Evolutionary conservation across 2,329 filamentous ascomycete genomes (phyloP), one percentile per base, ranked within the genome.

Genomic region (Phialophora chinensis): DNA sequence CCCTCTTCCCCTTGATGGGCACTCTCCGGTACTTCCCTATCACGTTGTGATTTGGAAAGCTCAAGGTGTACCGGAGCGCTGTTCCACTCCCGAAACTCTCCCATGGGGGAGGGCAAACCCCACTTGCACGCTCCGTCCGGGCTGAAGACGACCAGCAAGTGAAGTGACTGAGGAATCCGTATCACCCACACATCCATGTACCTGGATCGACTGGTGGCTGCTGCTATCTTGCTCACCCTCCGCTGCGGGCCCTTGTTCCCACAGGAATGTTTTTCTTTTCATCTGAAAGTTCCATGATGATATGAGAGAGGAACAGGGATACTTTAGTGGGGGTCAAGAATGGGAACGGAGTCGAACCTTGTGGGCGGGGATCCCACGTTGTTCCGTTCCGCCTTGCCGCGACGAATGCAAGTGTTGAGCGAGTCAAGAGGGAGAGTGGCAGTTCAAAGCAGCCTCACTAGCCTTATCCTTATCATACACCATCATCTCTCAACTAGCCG

Each of bases 341-440:
- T 14, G 23, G 23, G 47, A 12, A 10, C 47, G 20, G n/a, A 52
- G 17, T 44, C 38, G 38, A 44, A 44, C 38, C 38, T 44, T 31
- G 33, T 65, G 58, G 65, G 63, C 58, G 65, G 66, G 27, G 62
- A 66, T 67, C 68, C 68, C 68, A 69, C 68, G 68, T 67, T 69
- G 58, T 67, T 69, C 68, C 65, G 68, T 68, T 68, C 66, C 66
- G 66, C 66, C 60, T 58, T 62, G 44, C 59, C 59, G 60, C 38
- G 42, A 33, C 50, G 52, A 61, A 61, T 61, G 29, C 35, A 33
- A 27, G 33, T 27, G 47, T 7, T 55, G 53, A 55, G 49, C 49
- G 14, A 52, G 49, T 27, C 38, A n/a, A 44, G 38, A 25, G 23
- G 23, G 49, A 52, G 49, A 52, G 20, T 52, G 49, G 20, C 49